Percentiles rank a stretch among this genome's conserved stretches.
Conservation (phyloP, 306 rosid species). For the Lathyrus oleraceus region DNA sequence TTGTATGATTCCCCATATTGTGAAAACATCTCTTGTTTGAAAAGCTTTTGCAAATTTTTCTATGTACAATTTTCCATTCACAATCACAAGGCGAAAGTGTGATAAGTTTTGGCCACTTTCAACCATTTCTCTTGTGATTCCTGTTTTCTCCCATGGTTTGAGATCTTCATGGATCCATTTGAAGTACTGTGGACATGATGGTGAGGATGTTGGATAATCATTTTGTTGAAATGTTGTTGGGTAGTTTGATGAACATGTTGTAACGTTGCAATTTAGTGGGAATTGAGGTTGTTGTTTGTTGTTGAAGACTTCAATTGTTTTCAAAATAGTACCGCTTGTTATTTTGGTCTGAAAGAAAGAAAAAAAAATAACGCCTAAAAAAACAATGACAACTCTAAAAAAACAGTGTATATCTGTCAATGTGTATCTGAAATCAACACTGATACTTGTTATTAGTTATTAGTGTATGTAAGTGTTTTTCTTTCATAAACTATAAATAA, state of each 20-base stretch:
- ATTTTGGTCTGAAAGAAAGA: conserved; percentile 31
- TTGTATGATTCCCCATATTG: conserved; percentile 58
- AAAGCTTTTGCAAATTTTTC: conserved; percentile 26
- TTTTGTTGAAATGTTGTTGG: conserved; percentile 5
- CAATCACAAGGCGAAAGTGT: conserved; percentile 44
- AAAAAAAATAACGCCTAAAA: too few relatives aligned
- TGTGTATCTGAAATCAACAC: too few relatives aligned
- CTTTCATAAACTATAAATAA: too few relatives aligned
- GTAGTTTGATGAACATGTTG: conserved; percentile 22
- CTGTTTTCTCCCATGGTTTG: conserved; percentile 46
- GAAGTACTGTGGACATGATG: conserved; percentile 49
- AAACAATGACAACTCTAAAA: too few relatives aligned
- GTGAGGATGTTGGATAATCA: not conserved
- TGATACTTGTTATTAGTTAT: too few relatives aligned
- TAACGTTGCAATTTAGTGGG: conserved; percentile 9
- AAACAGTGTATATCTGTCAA: too few relatives aligned
- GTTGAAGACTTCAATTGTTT: conserved; percentile 9
- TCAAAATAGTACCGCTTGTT: conserved; percentile 22
- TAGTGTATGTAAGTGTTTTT: too few relatives aligned
- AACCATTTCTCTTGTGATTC: conserved; percentile 52
- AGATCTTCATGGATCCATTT: conserved; percentile 61
- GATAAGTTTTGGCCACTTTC: conserved; percentile 33
- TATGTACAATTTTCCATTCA: conserved; percentile 47
- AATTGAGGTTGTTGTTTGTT: not conserved
- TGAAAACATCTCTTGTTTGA: conserved; percentile 55